A percentile compares a stretch with the other conserved stretches of the same genome.
Conservation (phyloP, 768 basidiomycete species). For the Thelephora aurantiotincta region DNA sequence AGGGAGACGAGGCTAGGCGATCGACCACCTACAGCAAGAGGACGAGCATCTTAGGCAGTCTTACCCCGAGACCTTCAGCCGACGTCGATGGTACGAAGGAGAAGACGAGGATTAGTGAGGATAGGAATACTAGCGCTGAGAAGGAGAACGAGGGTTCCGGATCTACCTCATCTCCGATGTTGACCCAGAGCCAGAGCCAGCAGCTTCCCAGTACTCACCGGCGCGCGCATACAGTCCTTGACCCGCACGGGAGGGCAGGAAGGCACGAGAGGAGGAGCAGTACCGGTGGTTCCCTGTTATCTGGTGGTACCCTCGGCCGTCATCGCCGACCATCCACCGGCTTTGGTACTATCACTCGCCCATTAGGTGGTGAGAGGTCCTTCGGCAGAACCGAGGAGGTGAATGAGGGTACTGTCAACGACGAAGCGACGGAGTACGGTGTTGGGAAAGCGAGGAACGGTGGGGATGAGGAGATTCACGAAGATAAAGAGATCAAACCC, state of each 20-base stretch:
- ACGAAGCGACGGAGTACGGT: conserved; percentile 20
- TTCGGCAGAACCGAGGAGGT: conserved; percentile 39
- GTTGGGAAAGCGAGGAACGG: conserved; percentile 19
- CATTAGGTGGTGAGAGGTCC: conserved; percentile 24
- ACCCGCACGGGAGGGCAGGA: conserved; percentile 45
- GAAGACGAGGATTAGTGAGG: conserved; percentile 9
- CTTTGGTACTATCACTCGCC: conserved; percentile 21
- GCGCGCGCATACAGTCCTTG: conserved; percentile 65
- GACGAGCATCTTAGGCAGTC: conserved; percentile 35
- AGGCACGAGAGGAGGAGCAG: conserved; percentile 69
- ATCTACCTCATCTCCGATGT: conserved; percentile 13
- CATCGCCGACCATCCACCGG: conserved; percentile 63
- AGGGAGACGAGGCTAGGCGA: conserved; percentile 27
- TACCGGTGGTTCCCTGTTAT: conserved; percentile 48
- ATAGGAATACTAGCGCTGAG: conserved; percentile 10
- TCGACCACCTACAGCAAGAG: conserved; percentile 22
- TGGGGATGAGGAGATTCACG: conserved; percentile 25
- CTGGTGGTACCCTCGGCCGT: conserved; percentile 47
- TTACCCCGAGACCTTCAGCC: conserved; percentile 23
- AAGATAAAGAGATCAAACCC: conserved; percentile 79
- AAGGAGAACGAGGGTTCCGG: conserved; percentile 13
- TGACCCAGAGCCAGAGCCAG: conserved; percentile 33
- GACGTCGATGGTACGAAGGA: conserved; percentile 7
- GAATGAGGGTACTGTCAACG: conserved; percentile 27
- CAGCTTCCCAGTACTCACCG: conserved; percentile 49